Base-by-base conservation (phyloP, 257 asterid genomes). In the Nicotiana paniculata region DNA sequence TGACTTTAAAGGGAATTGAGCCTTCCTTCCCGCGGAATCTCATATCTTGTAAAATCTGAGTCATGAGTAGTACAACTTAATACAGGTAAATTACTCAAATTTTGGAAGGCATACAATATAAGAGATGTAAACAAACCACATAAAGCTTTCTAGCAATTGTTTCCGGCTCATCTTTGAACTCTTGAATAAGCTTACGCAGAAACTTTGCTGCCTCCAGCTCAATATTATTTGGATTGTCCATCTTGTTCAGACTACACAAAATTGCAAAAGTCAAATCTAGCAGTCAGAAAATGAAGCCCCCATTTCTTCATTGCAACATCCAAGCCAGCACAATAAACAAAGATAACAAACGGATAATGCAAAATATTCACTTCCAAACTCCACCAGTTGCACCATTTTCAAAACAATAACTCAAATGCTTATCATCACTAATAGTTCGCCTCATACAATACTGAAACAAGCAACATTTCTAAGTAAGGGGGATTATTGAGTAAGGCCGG, bases 201-300 rank as follows among this genome's bases (percentile, higher is more conserved):
- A 96, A 92, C 87, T 96, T 96, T 70, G 97, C 99, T 53, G 97
- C 99, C 88, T 96, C 99, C 89, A 94, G 84, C 94, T 96, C 99
- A 62, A 96, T 97, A 89, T 93, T 91, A 84, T 89, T 94, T 18
- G 98, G 90, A 91, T 83, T 89, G 17, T 89, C 93, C 99, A 96
- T 96, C 80, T 80, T 37, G 13, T 86, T 90, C 85, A 79, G 82
- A 69, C 85, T 61, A 80, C 78, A 77, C 54, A 61, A 80, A 74
- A 11, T n/a, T 62, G 61, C 35, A 51, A 79, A 48, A 78, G 76
- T 75, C 10, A 63, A 78, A 57, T 55, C 37, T 18, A 48, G 43
- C 18, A 79, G 48, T 39, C 9, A 39, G n/a, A 59, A 79, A 83
- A 12, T 37, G 46, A 79, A 64, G 43, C 35, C 79, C 61, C 79